A percentile compares a stretch with the other conserved stretches of the same genome.
Conservation (phyloP, 768 basidiomycete genomes). For the Trametes cingulata region DNA sequence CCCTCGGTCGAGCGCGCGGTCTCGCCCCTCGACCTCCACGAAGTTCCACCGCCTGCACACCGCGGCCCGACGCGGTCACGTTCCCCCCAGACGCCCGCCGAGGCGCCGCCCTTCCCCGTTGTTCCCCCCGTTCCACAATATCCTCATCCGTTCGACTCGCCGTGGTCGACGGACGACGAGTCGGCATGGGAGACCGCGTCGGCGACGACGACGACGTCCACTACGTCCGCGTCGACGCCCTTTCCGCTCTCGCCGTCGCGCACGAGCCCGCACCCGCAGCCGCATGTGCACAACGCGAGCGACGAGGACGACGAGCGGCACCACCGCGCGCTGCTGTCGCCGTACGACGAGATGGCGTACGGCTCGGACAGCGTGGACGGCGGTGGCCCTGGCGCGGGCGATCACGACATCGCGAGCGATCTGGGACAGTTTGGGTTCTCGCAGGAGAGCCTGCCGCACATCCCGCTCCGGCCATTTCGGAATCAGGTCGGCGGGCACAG, state of each 20-base stretch:
- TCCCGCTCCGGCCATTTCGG: slow-evolving; percentile 91
- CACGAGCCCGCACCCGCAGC: slow-evolving; percentile 34
- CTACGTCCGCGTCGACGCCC: slow-evolving; percentile 49
- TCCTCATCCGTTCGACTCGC: slow-evolving; percentile 41
- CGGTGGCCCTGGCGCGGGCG: no score
- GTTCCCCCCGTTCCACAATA: slow-evolving; percentile 13
- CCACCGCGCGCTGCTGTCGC: slow-evolving; percentile 23
- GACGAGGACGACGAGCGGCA: slow-evolving; percentile 37
- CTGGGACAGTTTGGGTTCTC: slow-evolving; percentile 40
- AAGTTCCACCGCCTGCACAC: slow-evolving; percentile 26
- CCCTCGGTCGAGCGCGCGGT: slow-evolving; percentile 6
- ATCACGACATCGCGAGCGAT: slow-evolving; percentile 41
- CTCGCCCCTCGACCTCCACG: slow-evolving; percentile 18
- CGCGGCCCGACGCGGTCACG: slow-evolving; percentile 18
- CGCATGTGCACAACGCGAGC: slow-evolving; percentile 30
- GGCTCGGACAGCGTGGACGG: slow-evolving; percentile 22
- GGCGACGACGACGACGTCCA: slow-evolving; percentile 59
- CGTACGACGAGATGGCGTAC: slow-evolving; percentile 23
- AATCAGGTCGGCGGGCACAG: slow-evolving; percentile 98
- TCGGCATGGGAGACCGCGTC: slow-evolving; percentile 77
- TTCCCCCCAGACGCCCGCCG: slow-evolving; percentile 25
- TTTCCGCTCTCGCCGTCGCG: slow-evolving; percentile 37
- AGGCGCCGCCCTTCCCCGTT: slow-evolving; percentile 26
- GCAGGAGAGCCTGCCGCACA: slow-evolving; percentile 73
- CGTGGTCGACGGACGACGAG: slow-evolving; percentile 79